Conservation (phyloP, 2,329 filamentous ascomycete species). For the Clathrospora elynae region DNA sequence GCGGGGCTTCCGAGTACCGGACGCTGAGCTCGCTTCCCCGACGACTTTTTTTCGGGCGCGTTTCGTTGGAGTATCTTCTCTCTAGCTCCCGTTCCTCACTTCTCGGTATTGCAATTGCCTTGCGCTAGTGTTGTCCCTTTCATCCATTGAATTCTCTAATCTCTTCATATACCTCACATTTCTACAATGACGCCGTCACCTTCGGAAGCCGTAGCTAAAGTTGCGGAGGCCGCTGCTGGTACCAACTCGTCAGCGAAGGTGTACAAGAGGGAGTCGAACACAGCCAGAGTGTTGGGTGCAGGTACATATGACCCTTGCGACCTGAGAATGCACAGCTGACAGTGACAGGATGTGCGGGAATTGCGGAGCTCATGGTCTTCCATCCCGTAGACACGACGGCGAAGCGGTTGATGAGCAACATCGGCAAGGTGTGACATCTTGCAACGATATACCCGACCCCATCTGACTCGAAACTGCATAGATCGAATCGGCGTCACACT, state of each 20-base stretch:
- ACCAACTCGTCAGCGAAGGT: constrained; percentile 58
- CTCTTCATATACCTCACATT: neutral
- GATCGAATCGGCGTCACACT: constrained; percentile 64
- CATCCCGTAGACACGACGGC: constrained; percentile 86
- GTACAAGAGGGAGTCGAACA: constrained; percentile 83
- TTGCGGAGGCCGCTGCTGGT: constrained; percentile 34
- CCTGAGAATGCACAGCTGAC: constrained; percentile 15
- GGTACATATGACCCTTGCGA: constrained; percentile 60
- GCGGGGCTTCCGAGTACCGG: constrained; percentile 13
- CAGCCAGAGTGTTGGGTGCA: constrained; percentile 87
- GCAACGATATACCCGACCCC: neutral
- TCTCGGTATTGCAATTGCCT: constrained; percentile 14
- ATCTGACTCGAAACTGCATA: constrained; percentile 39
- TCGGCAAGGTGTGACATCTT: constrained; percentile 64
- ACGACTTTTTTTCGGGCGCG: constrained; percentile 15
- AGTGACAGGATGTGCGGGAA: constrained; percentile 80
- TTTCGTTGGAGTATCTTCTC: constrained; percentile 12
- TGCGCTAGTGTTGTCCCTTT: constrained; percentile 16
- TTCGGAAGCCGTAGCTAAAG: constrained; percentile 38
- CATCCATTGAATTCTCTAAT: neutral
- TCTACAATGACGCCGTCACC: constrained; percentile 38
- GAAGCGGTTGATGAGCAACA: constrained; percentile 99
- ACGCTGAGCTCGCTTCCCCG: constrained; percentile 15
- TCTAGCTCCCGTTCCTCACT: constrained; percentile 12
- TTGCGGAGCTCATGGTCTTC: constrained; percentile 91